Base-by-base conservation (phyloP, 2,329 filamentous ascomycete genomes). In the Fusarium equiseti region DNA sequence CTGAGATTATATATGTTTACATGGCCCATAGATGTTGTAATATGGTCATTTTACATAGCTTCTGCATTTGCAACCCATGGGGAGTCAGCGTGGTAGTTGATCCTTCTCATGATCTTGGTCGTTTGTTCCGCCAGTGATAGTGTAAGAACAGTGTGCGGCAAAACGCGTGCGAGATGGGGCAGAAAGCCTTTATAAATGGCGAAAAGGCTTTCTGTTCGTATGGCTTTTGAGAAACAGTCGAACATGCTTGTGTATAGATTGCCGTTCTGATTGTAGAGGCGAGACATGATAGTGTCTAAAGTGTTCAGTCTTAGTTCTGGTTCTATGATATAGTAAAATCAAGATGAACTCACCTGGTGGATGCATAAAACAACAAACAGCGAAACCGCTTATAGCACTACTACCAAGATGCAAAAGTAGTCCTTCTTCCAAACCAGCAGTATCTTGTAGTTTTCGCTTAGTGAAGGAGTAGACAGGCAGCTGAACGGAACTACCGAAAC, bases 1-100 rank as follows among this genome's bases (percentile, higher is more conserved):
- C 9, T 38, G n/a, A 11, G 5, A n/a, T n/a, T 3, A n/a, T 38
- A 12, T n/a, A 1, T 2, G n/a, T n/a, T 12, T 3, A 38, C 5
- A 38, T n/a, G 2, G 5, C 18, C 10, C 6, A n/a, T 6, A 3
- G 6, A 5, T 12, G 2, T 38, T 7, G 0, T 12, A 38, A 38
- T 0, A n/a, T n/a, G 6, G 6, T 4, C 3, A n/a, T n/a, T n/a
- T n/a, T n/a, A 38, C 18, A 38, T 38, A n/a, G 7, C 6, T 10
- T 38, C 18, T n/a, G 35, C 35, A n/a, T n/a, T 11, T 38, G 18
- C 18, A 38, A 3, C 18, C 18, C 18, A 38, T 38, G 10, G 18
- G 2, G 10, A 38, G 35, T 38, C 35, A n/a, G 35, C 18, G 2
- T 38, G 35, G 35, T n/a, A 38, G 18, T 2, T 38, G 3, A 38